These are phyloP conservation scores for Termitomyces sp. DNA, from an alignment of 768 basidiomycete genomes.

Conservation along the genomic window DNA sequence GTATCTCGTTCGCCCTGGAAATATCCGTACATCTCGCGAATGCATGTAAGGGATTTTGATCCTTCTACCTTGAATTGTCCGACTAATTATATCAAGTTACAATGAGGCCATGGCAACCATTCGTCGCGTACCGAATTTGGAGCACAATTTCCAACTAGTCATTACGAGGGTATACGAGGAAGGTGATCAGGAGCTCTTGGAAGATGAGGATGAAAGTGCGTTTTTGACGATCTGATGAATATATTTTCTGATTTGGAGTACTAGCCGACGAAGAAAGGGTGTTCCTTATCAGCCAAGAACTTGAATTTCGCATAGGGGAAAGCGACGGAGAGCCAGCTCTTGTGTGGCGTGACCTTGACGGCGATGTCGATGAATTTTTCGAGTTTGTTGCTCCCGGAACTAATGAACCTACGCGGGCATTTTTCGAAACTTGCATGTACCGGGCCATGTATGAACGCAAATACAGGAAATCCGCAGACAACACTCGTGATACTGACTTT, in stretches of 20 bases:
- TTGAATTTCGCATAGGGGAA: conserved; percentile 78
- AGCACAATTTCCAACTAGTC: conserved; percentile 86
- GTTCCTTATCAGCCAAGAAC: conserved; percentile 88
- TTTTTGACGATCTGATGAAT: conserved; percentile 8
- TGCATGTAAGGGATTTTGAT: conserved; percentile 78
- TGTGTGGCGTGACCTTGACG: conserved; percentile 88
- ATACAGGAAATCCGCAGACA: conserved; percentile 70
- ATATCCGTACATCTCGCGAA: conserved; percentile 88
- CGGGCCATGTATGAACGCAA: conserved; percentile 97
- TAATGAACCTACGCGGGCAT: conserved; percentile 78
- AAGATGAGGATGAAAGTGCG: conserved; percentile 90
- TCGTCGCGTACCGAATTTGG: conserved; percentile 74
- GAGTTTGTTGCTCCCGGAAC: conserved; percentile 85
- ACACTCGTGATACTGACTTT: conserved; percentile 63
- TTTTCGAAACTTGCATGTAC: conserved; percentile 94
- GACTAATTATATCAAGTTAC: conserved; percentile 53
- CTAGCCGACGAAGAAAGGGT: conserved; percentile 91
- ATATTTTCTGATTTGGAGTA: background rate
- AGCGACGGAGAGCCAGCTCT: conserved; percentile 79
- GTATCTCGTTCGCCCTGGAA: conserved; percentile 87
- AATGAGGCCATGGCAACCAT: conserved; percentile 95
- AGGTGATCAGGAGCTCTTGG: conserved; percentile 90
- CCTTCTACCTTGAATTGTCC: background rate
- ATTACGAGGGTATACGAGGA: conserved; percentile 97
- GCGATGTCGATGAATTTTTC: conserved; percentile 90